Percentiles rank a stretch among this genome's conserved stretches.
phyloP scores from a whole-genome alignment of 1,284 basidiomycete genomes.

The Agaricales sp. region DNA sequence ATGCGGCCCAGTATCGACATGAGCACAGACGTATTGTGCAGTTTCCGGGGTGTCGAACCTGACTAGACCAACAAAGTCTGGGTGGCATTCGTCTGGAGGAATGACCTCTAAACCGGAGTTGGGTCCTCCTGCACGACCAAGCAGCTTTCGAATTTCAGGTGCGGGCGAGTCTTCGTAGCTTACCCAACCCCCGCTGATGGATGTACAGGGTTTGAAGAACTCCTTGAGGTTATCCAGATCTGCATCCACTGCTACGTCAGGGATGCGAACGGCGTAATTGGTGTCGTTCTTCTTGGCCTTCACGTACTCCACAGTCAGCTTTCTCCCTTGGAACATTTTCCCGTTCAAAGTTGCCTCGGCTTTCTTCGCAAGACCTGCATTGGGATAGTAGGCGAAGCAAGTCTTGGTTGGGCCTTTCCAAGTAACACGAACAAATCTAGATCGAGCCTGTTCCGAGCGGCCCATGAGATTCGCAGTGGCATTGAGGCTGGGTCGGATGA shows the following conservation, averaged over 20 bases:
- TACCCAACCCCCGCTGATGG: not conserved
- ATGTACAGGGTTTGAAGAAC: not conserved
- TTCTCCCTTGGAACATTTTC: not conserved
- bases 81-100: not conserved
- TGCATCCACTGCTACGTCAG: not conserved
- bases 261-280: constrained; percentile 1
- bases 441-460: not conserved
- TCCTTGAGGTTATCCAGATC: not conserved
- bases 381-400: not conserved
- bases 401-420: not conserved
- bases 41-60: not conserved
- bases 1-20: not conserved
- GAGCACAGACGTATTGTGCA: not conserved
- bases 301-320: not conserved
- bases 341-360: not conserved
- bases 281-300: not conserved
- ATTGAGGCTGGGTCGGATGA: not conserved
- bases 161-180: not conserved
- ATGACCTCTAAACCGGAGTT: not conserved
- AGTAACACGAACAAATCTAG: not conserved
- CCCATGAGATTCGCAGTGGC: not conserved
- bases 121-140: not conserved
- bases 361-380: not conserved
- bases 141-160: not conserved
- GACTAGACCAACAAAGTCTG: not conserved